Conservation (phyloP, 2,329 filamentous ascomycete genomes). For the Claviceps fusiformis region DNA sequence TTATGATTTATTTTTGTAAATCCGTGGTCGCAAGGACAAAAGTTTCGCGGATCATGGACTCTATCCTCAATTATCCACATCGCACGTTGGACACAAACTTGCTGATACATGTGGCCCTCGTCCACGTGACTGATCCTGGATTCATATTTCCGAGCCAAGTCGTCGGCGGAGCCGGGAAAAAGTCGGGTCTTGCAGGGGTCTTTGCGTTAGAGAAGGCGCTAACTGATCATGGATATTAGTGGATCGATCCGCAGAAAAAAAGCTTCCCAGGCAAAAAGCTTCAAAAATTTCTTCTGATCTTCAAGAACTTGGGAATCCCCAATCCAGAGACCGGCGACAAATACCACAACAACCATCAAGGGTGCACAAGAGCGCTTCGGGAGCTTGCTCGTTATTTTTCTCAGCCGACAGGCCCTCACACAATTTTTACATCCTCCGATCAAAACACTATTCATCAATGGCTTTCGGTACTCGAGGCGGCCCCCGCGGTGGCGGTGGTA, state of each 20-base stretch:
- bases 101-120: neutral
- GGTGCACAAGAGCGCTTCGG: slow-evolving; percentile 1
- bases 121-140: neutral
- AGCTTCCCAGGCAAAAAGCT: slow-evolving; percentile 17
- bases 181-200: slow-evolving; percentile 6
- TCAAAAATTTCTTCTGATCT: slow-evolving; percentile 25
- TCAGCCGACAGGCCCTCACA: neutral
- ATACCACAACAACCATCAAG: slow-evolving; percentile 7
- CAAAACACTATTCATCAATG: slow-evolving; percentile 10
- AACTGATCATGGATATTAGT: slow-evolving; percentile 7
- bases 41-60: neutral
- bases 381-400: neutral
- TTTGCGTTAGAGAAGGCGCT: neutral
- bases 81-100: neutral
- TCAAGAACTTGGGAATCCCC: slow-evolving; percentile 1
- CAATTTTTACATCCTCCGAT: neutral
- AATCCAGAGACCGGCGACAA: slow-evolving; percentile 5
- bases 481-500: slow-evolving; percentile 8
- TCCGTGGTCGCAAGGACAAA: neutral
- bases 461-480: slow-evolving; percentile 15
- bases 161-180: slow-evolving; percentile 4
- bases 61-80: neutral
- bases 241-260: slow-evolving; percentile 10
- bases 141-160: neutral
- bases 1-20: neutral